Percentiles rank a stretch among this genome's conserved stretches.
These are phyloP conservation scores for Aspergillaceae sp. DNA, from an alignment of 2,329 filamentous ascomycete genomes.

Conservation along the genomic window DNA sequence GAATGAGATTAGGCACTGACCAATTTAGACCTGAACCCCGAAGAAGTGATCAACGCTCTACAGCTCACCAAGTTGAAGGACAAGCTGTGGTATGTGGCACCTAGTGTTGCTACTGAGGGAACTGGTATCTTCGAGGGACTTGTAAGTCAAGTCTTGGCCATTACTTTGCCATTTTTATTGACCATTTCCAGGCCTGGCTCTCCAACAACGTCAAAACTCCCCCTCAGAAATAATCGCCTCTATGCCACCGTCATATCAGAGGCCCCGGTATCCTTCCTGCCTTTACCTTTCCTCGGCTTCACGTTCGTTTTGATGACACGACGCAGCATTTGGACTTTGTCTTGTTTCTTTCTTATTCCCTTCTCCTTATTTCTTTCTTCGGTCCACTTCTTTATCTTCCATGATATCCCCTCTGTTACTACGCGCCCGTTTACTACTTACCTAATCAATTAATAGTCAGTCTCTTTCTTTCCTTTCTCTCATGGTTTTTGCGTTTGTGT, in stretches of 20 bases:
- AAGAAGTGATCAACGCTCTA: constrained; percentile 70
- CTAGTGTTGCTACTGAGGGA: constrained; percentile 71
- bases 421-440: constrained; percentile 16
- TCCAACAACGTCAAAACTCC: constrained; percentile 70
- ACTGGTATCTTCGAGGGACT: constrained; percentile 75
- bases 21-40: constrained; percentile 61
- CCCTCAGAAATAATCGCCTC: constrained; percentile 28
- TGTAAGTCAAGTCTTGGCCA: constrained; percentile 35
- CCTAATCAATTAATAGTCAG: constrained; percentile 23
- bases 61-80: constrained; percentile 70
- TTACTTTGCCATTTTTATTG: neutral
- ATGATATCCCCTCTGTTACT: constrained; percentile 39
- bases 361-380: no score
- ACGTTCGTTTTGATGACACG: constrained; percentile 35
- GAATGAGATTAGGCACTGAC: constrained; percentile 6
- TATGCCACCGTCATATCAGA: no score
- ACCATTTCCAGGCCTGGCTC: constrained; percentile 53
- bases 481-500: constrained; percentile 5
- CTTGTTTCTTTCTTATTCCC: constrained; percentile 12
- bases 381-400: constrained; percentile 19
- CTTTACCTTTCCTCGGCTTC: constrained; percentile 18
- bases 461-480: constrained; percentile 12
- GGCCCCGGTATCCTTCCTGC: neutral
- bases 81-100: constrained; percentile 77
- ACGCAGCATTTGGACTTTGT: constrained; percentile 31